Evolutionary conservation across 164 flowering plant species (phyloP).

Genomic region (Dillenia suffruticosa): DNA sequence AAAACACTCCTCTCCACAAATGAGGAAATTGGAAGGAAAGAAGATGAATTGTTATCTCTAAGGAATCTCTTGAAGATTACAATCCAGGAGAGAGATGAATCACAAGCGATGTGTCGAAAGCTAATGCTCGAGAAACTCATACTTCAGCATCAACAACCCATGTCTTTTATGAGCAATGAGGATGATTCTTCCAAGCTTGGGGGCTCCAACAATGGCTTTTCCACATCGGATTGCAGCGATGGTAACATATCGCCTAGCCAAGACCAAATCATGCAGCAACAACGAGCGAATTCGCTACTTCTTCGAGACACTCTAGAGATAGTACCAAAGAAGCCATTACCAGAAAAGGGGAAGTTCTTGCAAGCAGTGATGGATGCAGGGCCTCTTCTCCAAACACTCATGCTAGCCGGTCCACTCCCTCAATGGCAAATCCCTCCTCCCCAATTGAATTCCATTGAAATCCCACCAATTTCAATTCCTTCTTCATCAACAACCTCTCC

Average conservation of each 20-base stretch:
- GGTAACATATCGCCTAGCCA: slow-evolving; percentile 59
- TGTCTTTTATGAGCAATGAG: slow-evolving; percentile 28
- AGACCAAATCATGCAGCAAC: slow-evolving; percentile 4
- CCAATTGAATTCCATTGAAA: slow-evolving; percentile 63
- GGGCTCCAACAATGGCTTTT: slow-evolving; percentile 53
- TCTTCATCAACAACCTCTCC: slow-evolving; percentile 15
- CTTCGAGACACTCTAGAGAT: slow-evolving; percentile 10
- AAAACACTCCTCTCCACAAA: slow-evolving; percentile 57
- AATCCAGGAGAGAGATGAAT: slow-evolving; percentile 67
- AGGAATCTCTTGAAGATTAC: slow-evolving; percentile 41
- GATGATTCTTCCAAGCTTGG: slow-evolving; percentile 55
- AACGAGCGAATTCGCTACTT: not conserved
- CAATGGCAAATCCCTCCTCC: slow-evolving; percentile 98
- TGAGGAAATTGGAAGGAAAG: slow-evolving; percentile 70
- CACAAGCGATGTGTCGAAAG: slow-evolving; percentile 49
- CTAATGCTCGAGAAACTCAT: slow-evolving; percentile 46
- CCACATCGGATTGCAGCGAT: slow-evolving; percentile 79
- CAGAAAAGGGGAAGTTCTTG: slow-evolving; percentile 88
- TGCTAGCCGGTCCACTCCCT: slow-evolving; percentile 89
- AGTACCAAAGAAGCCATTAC: slow-evolving; percentile 48
- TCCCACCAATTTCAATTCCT: slow-evolving; percentile 77
- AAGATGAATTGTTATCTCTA: slow-evolving; percentile 52
- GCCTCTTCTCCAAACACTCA: slow-evolving; percentile 82
- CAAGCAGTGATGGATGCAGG: slow-evolving; percentile 96
- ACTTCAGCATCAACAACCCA: slow-evolving; percentile 42